phyloP scores from a whole-genome alignment of 352 stramenopile species.

The Aphanomyces astaci region DNA sequence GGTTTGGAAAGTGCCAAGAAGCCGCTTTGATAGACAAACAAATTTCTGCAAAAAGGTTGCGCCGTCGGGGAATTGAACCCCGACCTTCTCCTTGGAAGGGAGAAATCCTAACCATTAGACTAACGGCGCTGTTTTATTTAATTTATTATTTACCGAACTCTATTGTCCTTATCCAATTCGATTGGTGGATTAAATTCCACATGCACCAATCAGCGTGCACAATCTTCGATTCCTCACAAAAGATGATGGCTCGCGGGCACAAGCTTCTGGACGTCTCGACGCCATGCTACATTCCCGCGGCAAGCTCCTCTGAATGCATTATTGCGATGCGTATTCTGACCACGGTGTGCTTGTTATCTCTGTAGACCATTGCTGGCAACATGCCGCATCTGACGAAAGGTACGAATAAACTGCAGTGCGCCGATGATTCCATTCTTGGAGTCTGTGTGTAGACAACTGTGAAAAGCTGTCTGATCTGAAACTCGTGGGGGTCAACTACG shows the following conservation, averaged over 20 bases:
- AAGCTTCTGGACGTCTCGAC: slow-evolving; percentile 27
- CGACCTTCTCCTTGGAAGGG: slow-evolving; percentile 16
- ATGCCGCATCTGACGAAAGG: slow-evolving; percentile 65
- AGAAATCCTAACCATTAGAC: slow-evolving; percentile 19
- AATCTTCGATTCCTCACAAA: background rate
- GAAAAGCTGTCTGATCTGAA: slow-evolving; percentile 48
- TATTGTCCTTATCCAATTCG: background rate
- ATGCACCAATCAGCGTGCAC: background rate
- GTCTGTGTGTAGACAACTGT: slow-evolving; percentile 43
- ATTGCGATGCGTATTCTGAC: too few species aligned
- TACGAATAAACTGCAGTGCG: slow-evolving; percentile 19
- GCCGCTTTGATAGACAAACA: too few species aligned
- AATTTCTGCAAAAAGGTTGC: background rate
- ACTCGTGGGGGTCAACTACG: slow-evolving; percentile 56
- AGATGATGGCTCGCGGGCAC: background rate
- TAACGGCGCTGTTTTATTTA: slow-evolving; percentile 4
- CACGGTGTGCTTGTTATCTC: background rate
- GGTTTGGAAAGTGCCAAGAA: too few species aligned
- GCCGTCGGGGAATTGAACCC: slow-evolving; percentile 11
- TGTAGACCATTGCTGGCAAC: slow-evolving; percentile 45
- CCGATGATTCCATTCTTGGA: background rate
- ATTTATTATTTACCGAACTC: background rate
- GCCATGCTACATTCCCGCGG: slow-evolving; percentile 63
- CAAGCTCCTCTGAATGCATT: too few species aligned
- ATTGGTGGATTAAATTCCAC: background rate